A percentile compares a stretch with the other conserved stretches of the same genome.
Conservation (phyloP, 2,329 filamentous ascomycete species). For the Claviceps quebecensis region DNA sequence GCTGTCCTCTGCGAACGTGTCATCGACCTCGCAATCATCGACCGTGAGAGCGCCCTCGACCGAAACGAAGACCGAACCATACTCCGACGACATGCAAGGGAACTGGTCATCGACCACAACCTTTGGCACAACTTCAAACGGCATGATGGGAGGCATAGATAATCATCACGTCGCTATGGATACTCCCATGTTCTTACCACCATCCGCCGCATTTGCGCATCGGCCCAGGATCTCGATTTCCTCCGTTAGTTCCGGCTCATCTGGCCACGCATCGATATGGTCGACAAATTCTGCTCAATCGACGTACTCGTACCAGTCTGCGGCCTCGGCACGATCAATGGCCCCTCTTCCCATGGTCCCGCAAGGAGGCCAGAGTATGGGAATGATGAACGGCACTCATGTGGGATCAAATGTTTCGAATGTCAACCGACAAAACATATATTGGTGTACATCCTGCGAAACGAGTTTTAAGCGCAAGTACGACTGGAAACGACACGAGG, state of each 20-base stretch:
- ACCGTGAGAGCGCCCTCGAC: slow-evolving; percentile 11
- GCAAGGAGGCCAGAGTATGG: slow-evolving; percentile 13
- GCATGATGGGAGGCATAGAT: slow-evolving; percentile 5
- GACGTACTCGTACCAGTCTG: slow-evolving; percentile 26
- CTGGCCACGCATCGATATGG: slow-evolving; percentile 33
- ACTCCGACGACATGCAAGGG: slow-evolving; percentile 15
- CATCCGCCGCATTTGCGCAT: slow-evolving; percentile 24
- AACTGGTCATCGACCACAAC: slow-evolving; percentile 9
- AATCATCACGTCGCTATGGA: slow-evolving; percentile 7
- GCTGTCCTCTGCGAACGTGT: slow-evolving; percentile 8
- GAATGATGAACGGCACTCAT: slow-evolving; percentile 20
- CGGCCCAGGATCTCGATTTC: slow-evolving; percentile 33
- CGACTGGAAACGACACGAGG: slow-evolving; percentile 57
- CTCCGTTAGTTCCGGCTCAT: slow-evolving; percentile 35
- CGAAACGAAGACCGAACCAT: slow-evolving; percentile 18
- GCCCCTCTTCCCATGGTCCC: slow-evolving; percentile 23
- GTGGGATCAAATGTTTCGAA: slow-evolving; percentile 15
- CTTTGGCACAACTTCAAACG: slow-evolving; percentile 3
- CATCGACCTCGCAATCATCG: slow-evolving; percentile 5
- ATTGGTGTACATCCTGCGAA: slow-evolving; percentile 45
- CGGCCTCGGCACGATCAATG: slow-evolving; percentile 20
- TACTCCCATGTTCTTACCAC: slow-evolving; percentile 19
- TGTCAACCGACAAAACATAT: slow-evolving; percentile 30
- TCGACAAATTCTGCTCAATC: slow-evolving; percentile 27
- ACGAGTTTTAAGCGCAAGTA: slow-evolving; percentile 55